Evolutionary conservation across 2,329 filamentous ascomycete species (phyloP).

Genomic region (Cucurbitaria berberidis): DNA sequence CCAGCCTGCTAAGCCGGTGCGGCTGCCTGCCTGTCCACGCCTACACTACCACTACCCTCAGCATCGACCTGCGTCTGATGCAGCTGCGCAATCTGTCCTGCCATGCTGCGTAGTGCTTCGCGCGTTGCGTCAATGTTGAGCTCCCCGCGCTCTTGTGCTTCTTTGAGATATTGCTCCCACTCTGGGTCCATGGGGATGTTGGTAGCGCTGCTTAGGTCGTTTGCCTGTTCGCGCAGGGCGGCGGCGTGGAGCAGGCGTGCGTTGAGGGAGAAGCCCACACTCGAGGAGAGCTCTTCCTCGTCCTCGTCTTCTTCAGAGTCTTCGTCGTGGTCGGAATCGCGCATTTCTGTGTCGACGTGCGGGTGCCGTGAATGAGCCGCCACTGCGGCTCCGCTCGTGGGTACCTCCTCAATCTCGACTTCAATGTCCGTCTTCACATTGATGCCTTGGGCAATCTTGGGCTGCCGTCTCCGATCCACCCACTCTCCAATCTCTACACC

Average conservation of each 20-base stretch:
- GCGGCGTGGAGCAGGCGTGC: slow-evolving; percentile 69
- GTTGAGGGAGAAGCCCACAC: slow-evolving; percentile 66
- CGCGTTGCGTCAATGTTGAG: slow-evolving; percentile 44
- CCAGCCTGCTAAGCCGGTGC: slow-evolving; percentile 26
- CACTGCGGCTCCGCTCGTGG: slow-evolving; percentile 22
- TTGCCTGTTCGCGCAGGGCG: slow-evolving; percentile 64
- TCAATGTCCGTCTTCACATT: slow-evolving; percentile 53
- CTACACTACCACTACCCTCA: not conserved
- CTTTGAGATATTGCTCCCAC: slow-evolving; percentile 78
- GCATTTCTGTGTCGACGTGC: slow-evolving; percentile 33
- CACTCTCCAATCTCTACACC: slow-evolving; percentile 70
- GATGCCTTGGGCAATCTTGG: slow-evolving; percentile 32
- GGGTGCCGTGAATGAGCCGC: slow-evolving; percentile 30
- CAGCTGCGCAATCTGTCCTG: slow-evolving; percentile 36
- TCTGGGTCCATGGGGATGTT: slow-evolving; percentile 70
- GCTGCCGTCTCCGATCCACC: slow-evolving; percentile 52
- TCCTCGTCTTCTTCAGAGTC: slow-evolving; percentile 46
- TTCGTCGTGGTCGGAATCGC: slow-evolving; percentile 55
- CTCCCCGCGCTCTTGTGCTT: slow-evolving; percentile 67
- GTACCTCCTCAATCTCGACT: slow-evolving; percentile 47
- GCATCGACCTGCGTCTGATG: slow-evolving; percentile 17
- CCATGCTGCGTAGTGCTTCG: slow-evolving; percentile 40
- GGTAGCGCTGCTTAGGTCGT: slow-evolving; percentile 48
- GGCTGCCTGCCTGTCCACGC: slow-evolving; percentile 16
- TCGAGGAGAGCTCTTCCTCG: slow-evolving; percentile 50